Percentiles rank a stretch among this genome's conserved stretches.
phyloP scores from a whole-genome alignment of 495 filamentous ascomycete species.

The Neurospora africana region DNA sequence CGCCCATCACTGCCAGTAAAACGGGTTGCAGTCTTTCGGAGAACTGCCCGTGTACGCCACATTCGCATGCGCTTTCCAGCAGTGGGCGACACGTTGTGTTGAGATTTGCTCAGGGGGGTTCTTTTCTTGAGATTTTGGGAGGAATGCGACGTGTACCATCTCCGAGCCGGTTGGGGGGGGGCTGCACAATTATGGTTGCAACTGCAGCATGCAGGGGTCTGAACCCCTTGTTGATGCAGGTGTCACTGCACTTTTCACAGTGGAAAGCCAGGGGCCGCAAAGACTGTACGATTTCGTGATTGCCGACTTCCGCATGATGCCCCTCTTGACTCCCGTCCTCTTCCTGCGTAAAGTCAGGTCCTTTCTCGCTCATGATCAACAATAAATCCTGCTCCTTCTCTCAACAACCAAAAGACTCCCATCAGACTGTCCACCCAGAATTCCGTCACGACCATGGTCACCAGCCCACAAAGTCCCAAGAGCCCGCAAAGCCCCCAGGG shows the following conservation, averaged over 20 bases:
- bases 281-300: neutral
- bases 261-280: no score
- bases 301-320: neutral
- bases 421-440: neutral
- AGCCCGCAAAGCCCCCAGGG: neutral
- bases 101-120: no score
- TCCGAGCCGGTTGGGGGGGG: no score
- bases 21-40: no score
- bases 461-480: neutral
- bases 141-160: neutral
- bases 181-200: neutral
- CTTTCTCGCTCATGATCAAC: neutral
- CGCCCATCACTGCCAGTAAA: no score
- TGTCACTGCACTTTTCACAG: neutral
- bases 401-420: neutral
- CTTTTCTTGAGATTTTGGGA: neutral
- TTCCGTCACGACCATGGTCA: neutral
- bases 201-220: neutral
- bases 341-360: neutral
- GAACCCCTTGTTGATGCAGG: neutral
- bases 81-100: neutral
- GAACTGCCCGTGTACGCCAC: no score
- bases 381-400: neutral
- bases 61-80: neutral
- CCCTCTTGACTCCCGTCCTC: neutral